Conservation (phyloP, 805 yeast genomes). For the Torulaspora maleeae region DNA sequence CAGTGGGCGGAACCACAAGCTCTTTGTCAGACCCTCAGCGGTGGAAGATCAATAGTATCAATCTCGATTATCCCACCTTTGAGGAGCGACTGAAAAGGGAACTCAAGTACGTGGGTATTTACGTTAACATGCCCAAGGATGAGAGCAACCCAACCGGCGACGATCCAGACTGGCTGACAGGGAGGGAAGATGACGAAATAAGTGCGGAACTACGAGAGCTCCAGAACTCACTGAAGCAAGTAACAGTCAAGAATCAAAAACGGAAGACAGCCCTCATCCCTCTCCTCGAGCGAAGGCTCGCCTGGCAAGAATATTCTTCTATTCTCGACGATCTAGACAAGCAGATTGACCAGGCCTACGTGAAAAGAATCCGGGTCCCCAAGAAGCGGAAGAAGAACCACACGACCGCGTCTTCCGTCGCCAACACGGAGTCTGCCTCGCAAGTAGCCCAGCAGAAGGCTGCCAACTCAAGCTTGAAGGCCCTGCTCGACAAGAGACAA, state of each 20-base stretch:
- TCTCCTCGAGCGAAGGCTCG: conserved; percentile 76
- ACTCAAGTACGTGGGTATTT: conserved; percentile 83
- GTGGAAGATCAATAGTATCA: conserved; percentile 44
- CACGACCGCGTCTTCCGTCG: conserved; percentile 18
- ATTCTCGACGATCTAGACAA: conserved; percentile 91
- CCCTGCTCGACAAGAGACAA: conserved; percentile 75
- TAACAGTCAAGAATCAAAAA: conserved; percentile 58
- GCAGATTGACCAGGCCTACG: conserved; percentile 92
- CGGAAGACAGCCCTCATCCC: conserved; percentile 66
- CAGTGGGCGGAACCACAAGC: conserved; percentile 27
- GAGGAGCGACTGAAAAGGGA: conserved; percentile 89
- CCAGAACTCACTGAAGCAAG: conserved; percentile 61
- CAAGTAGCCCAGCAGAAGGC: conserved; percentile 57
- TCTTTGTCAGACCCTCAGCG: conserved; percentile 42
- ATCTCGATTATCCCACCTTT: conserved; percentile 67
- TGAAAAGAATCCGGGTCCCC: conserved; percentile 73
- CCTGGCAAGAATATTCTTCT: conserved; percentile 90
- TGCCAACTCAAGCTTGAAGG: conserved; percentile 70
- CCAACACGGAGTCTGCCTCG: conserved; percentile 32
- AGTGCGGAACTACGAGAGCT: conserved; percentile 73
- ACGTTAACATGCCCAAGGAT: conserved; percentile 50
- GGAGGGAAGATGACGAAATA: conserved; percentile 90
- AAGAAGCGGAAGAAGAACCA: conserved; percentile 42
- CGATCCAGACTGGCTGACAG: conserved; percentile 60
- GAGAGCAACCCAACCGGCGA: conserved; percentile 29